Conservation (phyloP, 2,329 filamentous ascomycete genomes). For the Calonectria pseudoturangicola region DNA sequence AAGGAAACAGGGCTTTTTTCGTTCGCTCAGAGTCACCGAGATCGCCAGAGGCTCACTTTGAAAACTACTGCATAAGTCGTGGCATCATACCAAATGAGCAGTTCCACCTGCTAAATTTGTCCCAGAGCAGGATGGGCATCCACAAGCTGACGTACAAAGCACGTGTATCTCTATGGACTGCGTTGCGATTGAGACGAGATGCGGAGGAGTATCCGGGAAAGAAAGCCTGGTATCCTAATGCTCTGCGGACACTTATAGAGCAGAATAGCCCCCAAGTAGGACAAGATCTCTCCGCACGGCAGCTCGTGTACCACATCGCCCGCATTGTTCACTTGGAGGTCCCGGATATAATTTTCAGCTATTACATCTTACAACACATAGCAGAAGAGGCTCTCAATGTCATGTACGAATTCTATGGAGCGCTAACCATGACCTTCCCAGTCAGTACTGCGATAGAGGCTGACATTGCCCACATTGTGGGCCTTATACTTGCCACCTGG, state of each 20-base stretch:
- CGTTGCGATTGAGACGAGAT: neutral
- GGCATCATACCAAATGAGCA: too few relatives aligned
- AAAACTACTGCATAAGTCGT: neutral
- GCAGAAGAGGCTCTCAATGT: too few relatives aligned
- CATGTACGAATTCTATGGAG: too few relatives aligned
- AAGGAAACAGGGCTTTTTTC: conserved; percentile 25
- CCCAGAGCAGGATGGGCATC: too few relatives aligned
- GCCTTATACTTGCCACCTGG: too few relatives aligned
- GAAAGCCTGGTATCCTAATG: neutral
- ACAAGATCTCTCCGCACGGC: neutral
- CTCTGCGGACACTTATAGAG: conserved; percentile 16
- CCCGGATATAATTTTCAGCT: conserved; percentile 6
- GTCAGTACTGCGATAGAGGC: too few relatives aligned
- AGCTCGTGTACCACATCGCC: conserved; percentile 7
- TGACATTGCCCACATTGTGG: too few relatives aligned
- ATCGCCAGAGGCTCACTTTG: conserved; percentile 10
- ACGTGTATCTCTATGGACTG: neutral
- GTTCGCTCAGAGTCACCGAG: neutral
- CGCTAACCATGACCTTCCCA: too few relatives aligned
- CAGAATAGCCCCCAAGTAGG: neutral
- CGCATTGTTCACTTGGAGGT: neutral
- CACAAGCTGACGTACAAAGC: neutral
- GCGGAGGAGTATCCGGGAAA: neutral
- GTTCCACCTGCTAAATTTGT: too few relatives aligned
- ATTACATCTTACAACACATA: neutral